Conservation (phyloP, 768 basidiomycete species). For the Lactarius sp. region DNA sequence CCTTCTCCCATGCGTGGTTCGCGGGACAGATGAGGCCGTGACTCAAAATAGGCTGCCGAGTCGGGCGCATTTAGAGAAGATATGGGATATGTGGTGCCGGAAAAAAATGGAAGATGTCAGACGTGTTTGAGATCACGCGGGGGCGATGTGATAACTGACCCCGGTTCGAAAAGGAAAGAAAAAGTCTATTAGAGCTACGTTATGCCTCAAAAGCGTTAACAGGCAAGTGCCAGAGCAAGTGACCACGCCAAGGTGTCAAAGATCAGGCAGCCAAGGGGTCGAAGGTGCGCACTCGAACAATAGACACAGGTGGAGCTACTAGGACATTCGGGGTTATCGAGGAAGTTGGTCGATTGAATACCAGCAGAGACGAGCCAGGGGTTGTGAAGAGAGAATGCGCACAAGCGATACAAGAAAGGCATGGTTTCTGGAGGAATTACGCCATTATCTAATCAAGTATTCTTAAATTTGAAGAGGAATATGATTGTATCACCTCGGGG, state of each 20-base stretch:
- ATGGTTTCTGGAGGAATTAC: not conserved
- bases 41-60: constrained; percentile 8
- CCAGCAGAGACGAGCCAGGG: not conserved
- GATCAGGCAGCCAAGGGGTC: not conserved
- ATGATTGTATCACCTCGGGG: constrained; percentile 5
- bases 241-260: not conserved
- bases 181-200: not conserved
- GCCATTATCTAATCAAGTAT: constrained; percentile 5
- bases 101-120: constrained; percentile 20
- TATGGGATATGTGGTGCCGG: constrained; percentile 1
- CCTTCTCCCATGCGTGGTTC: constrained; percentile 19
- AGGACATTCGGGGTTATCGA: not conserved
- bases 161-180: constrained; percentile 14
- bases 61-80: constrained; percentile 3
- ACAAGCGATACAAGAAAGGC: not conserved
- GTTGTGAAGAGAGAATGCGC: not conserved
- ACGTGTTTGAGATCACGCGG: constrained; percentile 14
- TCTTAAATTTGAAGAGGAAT: constrained; percentile 1
- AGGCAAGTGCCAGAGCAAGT: not conserved
- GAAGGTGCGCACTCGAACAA: not conserved
- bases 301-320: not conserved
- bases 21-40: constrained; percentile 19
- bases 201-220: not conserved
- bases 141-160: constrained; percentile 6
- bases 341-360: not conserved